These are phyloP conservation scores for Boletus coccyginus DNA, from an alignment of 768 basidiomycete genomes.

Conservation along the genomic window DNA sequence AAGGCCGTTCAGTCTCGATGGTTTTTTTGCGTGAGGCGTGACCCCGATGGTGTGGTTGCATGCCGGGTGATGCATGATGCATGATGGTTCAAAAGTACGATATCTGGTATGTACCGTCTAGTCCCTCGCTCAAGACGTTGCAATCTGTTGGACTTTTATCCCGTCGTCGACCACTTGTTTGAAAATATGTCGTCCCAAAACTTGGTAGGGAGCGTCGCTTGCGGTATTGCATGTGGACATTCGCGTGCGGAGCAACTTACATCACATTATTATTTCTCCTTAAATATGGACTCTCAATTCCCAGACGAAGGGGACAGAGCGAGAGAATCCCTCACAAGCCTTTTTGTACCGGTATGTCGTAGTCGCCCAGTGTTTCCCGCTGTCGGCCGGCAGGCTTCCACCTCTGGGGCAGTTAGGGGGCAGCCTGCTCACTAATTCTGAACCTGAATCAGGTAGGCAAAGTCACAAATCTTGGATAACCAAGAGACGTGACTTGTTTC, in stretches of 20 bases:
- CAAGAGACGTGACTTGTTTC: too few species aligned
- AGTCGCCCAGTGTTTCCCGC: too few species aligned
- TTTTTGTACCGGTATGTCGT: too few species aligned
- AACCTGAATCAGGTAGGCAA: too few species aligned
- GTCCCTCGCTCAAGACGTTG: neutral
- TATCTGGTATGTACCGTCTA: neutral
- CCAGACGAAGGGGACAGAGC: neutral
- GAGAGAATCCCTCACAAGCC: neutral
- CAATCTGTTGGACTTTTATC: too few species aligned
- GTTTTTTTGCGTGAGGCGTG: slow-evolving; percentile 17
- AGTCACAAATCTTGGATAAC: too few species aligned
- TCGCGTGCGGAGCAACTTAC: neutral
- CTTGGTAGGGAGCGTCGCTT: neutral
- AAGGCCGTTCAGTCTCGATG: slow-evolving; percentile 28
- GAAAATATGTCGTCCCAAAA: neutral
- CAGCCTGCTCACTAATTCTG: too few species aligned
- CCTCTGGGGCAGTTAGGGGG: too few species aligned
- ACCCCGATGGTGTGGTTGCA: neutral
- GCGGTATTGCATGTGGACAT: neutral
- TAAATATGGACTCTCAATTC: neutral
- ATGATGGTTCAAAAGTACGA: neutral
- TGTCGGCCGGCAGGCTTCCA: too few species aligned
- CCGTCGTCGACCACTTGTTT: neutral
- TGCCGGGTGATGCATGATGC: neutral
- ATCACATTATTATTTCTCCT: neutral